These are phyloP conservation scores for Prosopis cineraria DNA, from an alignment of 306 rosid genomes.

Conservation along the genomic window DNA sequence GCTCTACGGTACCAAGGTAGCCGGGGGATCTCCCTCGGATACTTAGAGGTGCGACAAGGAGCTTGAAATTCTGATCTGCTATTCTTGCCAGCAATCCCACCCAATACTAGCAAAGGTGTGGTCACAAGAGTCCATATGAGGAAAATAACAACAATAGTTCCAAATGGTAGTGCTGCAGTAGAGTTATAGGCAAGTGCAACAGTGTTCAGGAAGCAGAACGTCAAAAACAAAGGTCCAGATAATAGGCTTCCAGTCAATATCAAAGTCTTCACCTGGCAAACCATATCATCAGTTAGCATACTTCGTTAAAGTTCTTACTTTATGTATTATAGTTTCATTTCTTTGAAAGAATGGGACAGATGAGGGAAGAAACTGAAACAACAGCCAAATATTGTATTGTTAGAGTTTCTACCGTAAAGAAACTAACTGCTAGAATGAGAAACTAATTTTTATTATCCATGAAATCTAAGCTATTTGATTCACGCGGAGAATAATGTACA, in stretches of 20 bases:
- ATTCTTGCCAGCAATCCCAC: slow-evolving; percentile 57
- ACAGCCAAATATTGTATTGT: not conserved
- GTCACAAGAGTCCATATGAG: slow-evolving; percentile 63
- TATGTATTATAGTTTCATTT: slow-evolving; percentile 14
- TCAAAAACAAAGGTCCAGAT: slow-evolving; percentile 53
- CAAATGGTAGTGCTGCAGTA: slow-evolving; percentile 56
- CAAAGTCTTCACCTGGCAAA: slow-evolving; percentile 47
- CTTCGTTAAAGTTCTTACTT: slow-evolving; percentile 26
- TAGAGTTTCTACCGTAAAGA: not conserved
- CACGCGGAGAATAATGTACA: not conserved
- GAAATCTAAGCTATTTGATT: slow-evolving; percentile 12
- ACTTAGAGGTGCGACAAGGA: slow-evolving; percentile 51
- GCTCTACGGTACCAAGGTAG: slow-evolving; percentile 53
- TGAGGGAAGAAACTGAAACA: not conserved
- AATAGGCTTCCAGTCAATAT: slow-evolving; percentile 53
- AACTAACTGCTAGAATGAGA: not conserved
- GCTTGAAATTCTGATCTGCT: slow-evolving; percentile 48
- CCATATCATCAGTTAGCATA: slow-evolving; percentile 24
- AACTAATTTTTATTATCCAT: not conserved
- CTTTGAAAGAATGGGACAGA: not conserved
- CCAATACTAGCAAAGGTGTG: slow-evolving; percentile 50
- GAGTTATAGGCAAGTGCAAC: no score
- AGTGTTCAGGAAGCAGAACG: slow-evolving; percentile 58
- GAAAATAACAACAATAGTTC: slow-evolving; percentile 57
- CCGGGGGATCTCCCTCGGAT: slow-evolving; percentile 57